These are phyloP conservation scores for Trypanosoma congolense DNA, from an alignment of 208 protist genomes.

Conservation along the genomic window DNA sequence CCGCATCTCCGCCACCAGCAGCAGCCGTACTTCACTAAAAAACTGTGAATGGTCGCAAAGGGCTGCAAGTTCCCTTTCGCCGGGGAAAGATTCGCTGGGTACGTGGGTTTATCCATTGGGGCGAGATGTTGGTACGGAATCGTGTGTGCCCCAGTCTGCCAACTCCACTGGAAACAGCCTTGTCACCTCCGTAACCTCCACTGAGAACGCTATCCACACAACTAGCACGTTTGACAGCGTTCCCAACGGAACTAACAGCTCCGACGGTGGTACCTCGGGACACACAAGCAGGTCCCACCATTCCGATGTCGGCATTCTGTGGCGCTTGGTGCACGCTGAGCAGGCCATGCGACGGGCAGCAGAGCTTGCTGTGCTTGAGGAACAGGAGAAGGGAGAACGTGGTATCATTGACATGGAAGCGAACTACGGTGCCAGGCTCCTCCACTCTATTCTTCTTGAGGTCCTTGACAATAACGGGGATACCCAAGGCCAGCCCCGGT, in stretches of 20 bases:
- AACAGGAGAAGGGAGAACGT: slow-evolving; percentile 13
- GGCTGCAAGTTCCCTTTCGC: no score
- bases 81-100: no score
- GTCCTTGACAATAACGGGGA: not conserved
- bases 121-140: no score
- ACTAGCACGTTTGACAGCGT: no score
- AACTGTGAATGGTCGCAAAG: no score
- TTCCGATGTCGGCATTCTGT: not conserved
- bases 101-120: no score
- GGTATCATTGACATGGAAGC: slow-evolving; percentile 19
- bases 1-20: no score
- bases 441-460: slow-evolving; percentile 23
- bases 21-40: no score
- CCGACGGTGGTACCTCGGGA: not conserved
- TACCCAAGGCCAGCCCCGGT: not conserved
- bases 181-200: no score
- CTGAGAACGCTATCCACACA: no score
- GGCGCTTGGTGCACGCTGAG: slow-evolving; percentile 10
- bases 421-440: slow-evolving; percentile 19
- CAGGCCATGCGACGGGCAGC: slow-evolving; percentile 11
- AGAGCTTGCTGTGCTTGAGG: slow-evolving; percentile 19
- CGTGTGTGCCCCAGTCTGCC: no score
- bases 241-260: not conserved
- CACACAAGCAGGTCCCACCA: not conserved
- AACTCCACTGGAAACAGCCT: no score